These are phyloP conservation scores for Candida chauliodis DNA, from an alignment of 805 yeast species.

Conservation along the genomic window DNA sequence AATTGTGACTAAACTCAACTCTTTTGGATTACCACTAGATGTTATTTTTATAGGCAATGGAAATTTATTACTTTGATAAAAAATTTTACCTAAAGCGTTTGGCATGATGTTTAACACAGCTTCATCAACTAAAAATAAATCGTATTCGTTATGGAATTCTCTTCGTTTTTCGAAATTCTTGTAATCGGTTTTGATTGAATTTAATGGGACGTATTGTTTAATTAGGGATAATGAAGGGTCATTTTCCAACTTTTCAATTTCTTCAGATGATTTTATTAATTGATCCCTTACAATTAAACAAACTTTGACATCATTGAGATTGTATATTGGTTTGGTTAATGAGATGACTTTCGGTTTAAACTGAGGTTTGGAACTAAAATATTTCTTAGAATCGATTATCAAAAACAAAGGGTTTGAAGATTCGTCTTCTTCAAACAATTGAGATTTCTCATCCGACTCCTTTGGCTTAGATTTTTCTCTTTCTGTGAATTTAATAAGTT, in stretches of 20 bases:
- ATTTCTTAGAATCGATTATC: conserved; percentile 63
- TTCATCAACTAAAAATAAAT: conserved; percentile 82
- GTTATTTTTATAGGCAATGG: conserved; percentile 44
- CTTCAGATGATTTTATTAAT: conserved; percentile 40
- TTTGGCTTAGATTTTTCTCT: conserved; percentile 25
- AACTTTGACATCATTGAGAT: conserved; percentile 40
- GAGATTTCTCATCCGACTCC: conserved; percentile 27
- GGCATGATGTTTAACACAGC: conserved; percentile 78
- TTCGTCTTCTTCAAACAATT: conserved; percentile 52
- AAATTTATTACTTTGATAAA: conserved; percentile 54
- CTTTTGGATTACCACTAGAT: conserved; percentile 27
- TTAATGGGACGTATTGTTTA: conserved; percentile 59
- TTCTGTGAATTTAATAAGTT: conserved; percentile 58
- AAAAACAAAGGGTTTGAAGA: conserved; percentile 54
- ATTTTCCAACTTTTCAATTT: conserved; percentile 45
- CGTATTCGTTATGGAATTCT: conserved; percentile 63
- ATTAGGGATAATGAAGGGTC: conserved; percentile 42
- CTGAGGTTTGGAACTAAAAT: conserved; percentile 54
- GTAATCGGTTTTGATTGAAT: conserved; percentile 77
- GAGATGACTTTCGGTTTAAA: conserved; percentile 53
- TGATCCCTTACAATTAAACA: conserved; percentile 71
- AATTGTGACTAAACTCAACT: conserved; percentile 48
- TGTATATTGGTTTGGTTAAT: conserved; percentile 45
- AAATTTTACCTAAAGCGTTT: conserved; percentile 74
- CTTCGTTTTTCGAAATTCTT: conserved; percentile 88